Evolutionary conservation across 2,329 filamentous ascomycete genomes (phyloP).

Genomic region (Salinomyces thailandicus): DNA sequence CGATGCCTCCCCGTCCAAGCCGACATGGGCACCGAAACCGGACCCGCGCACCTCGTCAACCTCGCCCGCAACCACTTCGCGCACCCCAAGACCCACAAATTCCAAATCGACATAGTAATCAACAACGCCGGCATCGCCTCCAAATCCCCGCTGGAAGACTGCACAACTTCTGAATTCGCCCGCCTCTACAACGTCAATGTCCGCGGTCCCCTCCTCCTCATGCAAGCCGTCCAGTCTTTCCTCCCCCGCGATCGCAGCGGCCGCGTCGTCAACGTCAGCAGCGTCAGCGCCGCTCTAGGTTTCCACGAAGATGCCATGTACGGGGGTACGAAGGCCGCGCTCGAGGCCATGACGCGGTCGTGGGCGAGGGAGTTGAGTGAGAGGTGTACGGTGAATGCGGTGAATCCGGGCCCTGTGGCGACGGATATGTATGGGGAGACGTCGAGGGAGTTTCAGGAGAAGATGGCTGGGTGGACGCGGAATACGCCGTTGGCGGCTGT

Average conservation of each 20-base stretch:
- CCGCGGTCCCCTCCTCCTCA: slow-evolving; percentile 65
- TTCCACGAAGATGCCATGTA: slow-evolving; percentile 52
- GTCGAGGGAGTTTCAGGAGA: slow-evolving; percentile 46
- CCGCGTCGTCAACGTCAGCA: slow-evolving; percentile 52
- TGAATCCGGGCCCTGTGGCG: slow-evolving; percentile 46
- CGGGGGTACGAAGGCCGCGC: slow-evolving; percentile 55
- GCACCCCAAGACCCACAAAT: slow-evolving; percentile 41
- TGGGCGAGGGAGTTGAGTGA: slow-evolving; percentile 55
- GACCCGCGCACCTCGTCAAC: slow-evolving; percentile 50
- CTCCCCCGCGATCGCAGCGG: slow-evolving; percentile 59
- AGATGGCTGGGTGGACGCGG: slow-evolving; percentile 51
- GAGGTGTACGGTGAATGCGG: slow-evolving; percentile 52
- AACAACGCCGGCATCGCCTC: slow-evolving; percentile 68
- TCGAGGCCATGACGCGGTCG: slow-evolving; percentile 59
- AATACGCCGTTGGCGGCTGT: slow-evolving; percentile 55
- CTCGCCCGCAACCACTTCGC: slow-evolving; percentile 50
- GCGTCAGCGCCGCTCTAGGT: slow-evolving; percentile 48
- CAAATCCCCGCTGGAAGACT: slow-evolving; percentile 55
- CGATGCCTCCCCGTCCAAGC: slow-evolving; percentile 56
- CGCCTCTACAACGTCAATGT: slow-evolving; percentile 71
- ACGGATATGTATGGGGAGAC: slow-evolving; percentile 47
- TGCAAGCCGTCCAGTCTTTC: slow-evolving; percentile 60
- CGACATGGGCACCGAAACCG: slow-evolving; percentile 54
- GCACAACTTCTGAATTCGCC: slow-evolving; percentile 56
- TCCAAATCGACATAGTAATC: slow-evolving; percentile 72